Evolutionary conservation across 192 early-diverging fungal genomes (phyloP).

Genomic region (Podila clonocystis): DNA sequence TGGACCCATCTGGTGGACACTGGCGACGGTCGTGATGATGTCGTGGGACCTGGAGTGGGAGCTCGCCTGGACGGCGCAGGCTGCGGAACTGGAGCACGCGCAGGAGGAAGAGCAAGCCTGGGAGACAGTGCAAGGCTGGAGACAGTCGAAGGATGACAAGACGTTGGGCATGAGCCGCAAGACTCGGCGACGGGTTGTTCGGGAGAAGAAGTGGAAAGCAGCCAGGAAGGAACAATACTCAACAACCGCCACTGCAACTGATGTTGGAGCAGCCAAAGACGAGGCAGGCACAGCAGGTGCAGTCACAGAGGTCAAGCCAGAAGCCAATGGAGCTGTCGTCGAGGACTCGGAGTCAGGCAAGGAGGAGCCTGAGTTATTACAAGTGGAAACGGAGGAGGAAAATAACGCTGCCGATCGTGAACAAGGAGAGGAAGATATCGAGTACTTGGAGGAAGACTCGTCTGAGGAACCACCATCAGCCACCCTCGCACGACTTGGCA

Average conservation of each 20-base stretch:
- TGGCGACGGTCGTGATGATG: slow-evolving; percentile 51
- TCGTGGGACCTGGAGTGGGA: slow-evolving; percentile 43
- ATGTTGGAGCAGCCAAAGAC: slow-evolving; percentile 7
- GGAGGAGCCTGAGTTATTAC: neutral
- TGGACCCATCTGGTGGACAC: slow-evolving; percentile 73
- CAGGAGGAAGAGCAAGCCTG: slow-evolving; percentile 13
- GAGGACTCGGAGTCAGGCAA: neutral
- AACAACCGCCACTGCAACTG: neutral
- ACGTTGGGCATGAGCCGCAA: slow-evolving; percentile 11
- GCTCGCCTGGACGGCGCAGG: slow-evolving; percentile 17
- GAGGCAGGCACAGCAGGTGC: neutral
- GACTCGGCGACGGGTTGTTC: slow-evolving; percentile 1
- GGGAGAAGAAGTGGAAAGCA: neutral
- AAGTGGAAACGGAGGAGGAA: neutral
- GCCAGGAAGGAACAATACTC: neutral
- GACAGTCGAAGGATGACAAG: slow-evolving; percentile 7
- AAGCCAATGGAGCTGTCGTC: neutral
- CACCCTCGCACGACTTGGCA: slow-evolving; percentile 20
- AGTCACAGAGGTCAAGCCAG: neutral
- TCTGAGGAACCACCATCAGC: neutral
- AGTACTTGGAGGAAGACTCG: neutral
- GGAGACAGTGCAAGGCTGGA: slow-evolving; percentile 26
- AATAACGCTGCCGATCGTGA: too few species aligned
- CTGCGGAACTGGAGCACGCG: neutral
- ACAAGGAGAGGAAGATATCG: neutral